These are phyloP conservation scores for Colletotrichum acutatum DNA, from an alignment of 2,329 filamentous ascomycete genomes.

Conservation along the genomic window DNA sequence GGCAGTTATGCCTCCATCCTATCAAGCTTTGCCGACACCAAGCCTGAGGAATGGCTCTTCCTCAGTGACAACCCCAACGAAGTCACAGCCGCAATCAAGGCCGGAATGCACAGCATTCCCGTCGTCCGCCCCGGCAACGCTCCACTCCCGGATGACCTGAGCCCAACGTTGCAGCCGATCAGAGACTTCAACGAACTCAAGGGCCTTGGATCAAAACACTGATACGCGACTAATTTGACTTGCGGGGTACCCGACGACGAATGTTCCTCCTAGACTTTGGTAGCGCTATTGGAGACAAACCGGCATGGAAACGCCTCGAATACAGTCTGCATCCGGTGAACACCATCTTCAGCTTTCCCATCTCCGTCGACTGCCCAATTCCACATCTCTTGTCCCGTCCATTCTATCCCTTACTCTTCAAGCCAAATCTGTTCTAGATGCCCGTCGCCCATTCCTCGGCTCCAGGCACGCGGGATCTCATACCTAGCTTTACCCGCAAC, in stretches of 20 bases:
- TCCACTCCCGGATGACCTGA: slow-evolving; percentile 63
- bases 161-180: slow-evolving; percentile 47
- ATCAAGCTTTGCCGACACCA: slow-evolving; percentile 55
- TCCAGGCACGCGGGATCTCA: neutral
- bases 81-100: slow-evolving; percentile 69
- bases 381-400: neutral
- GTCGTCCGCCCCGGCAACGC: slow-evolving; percentile 78
- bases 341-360: slow-evolving; percentile 22
- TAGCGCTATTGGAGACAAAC: slow-evolving; percentile 17
- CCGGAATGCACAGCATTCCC: slow-evolving; percentile 72
- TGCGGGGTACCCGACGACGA: neutral
- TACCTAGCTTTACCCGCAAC: neutral
- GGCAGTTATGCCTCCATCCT: slow-evolving; percentile 76
- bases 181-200: slow-evolving; percentile 44
- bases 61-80: slow-evolving; percentile 83
- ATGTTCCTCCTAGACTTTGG: slow-evolving; percentile 6
- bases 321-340: slow-evolving; percentile 32
- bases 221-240: neutral
- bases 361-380: slow-evolving; percentile 19
- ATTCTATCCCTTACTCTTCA: neutral
- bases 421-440: slow-evolving; percentile 7
- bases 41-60: slow-evolving; percentile 73
- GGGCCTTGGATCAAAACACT: slow-evolving; percentile 17
- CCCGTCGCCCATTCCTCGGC: neutral
- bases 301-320: slow-evolving; percentile 16